Conservation (phyloP, 179 eudicot species). For the Spergularia azorica region DNA sequence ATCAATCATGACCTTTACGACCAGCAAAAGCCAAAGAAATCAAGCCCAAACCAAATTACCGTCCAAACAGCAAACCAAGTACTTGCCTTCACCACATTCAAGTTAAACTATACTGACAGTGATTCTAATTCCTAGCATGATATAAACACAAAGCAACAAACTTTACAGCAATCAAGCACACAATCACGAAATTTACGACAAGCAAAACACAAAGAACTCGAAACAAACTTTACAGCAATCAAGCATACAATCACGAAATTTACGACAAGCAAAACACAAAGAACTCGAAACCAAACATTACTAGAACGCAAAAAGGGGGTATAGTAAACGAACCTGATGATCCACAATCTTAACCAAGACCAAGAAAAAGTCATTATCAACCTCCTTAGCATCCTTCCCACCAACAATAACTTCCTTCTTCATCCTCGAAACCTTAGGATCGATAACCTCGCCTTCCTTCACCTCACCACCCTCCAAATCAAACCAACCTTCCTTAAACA, state of each 20-base stretch:
- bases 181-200: neutral
- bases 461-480: constrained; percentile 47
- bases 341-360: constrained; percentile 81
- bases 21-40: too few relatives aligned
- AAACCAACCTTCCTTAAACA: constrained; percentile 93
- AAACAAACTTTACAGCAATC: too few relatives aligned
- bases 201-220: neutral
- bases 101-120: too few relatives aligned
- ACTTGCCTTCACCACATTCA: too few relatives aligned
- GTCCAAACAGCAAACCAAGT: too few relatives aligned
- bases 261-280: neutral
- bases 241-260: neutral
- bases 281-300: constrained; percentile 1
- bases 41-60: too few relatives aligned
- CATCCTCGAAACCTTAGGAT: constrained; percentile 90
- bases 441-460: constrained; percentile 50
- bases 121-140: too few relatives aligned
- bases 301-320: neutral
- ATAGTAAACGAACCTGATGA: constrained; percentile 64
- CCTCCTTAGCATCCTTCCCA: constrained; percentile 85
- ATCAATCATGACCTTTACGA: too few relatives aligned
- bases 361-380: constrained; percentile 93
- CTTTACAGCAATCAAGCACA: too few relatives aligned
- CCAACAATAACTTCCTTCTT: constrained; percentile 91
- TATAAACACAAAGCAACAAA: too few relatives aligned